Conservation (phyloP, 176 grass and related monocot species). For the Carex myosuroides region DNA sequence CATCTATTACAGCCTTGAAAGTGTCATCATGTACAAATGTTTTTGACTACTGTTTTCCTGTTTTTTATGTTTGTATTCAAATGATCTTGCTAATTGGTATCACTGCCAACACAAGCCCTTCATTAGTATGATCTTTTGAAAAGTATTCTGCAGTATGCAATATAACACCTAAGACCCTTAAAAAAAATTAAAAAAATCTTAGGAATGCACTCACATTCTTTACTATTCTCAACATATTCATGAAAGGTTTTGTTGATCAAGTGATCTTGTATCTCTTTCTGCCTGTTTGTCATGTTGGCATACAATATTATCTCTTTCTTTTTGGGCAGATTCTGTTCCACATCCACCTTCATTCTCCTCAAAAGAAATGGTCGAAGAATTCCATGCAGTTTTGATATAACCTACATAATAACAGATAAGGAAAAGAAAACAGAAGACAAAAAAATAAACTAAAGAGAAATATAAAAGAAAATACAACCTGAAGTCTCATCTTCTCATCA, state of each 20-base stretch:
- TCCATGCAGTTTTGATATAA: constrained; percentile 71
- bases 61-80: background rate
- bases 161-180: background rate
- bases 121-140: background rate
- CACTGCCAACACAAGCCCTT: background rate
- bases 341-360: constrained; percentile 91
- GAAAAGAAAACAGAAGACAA: background rate
- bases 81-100: background rate
- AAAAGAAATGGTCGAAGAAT: constrained; percentile 96
- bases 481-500: constrained; percentile 74
- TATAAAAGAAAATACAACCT: constrained; percentile 33
- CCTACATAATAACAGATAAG: constrained; percentile 18
- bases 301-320: constrained; percentile 99
- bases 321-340: constrained; percentile 79
- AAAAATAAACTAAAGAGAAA: background rate
- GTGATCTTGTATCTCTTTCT: constrained; percentile 81
- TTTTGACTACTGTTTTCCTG: background rate
- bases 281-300: constrained; percentile 87
- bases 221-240: constrained; percentile 48
- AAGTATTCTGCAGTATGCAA: background rate
- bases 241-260: constrained; percentile 76
- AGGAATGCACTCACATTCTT: constrained; percentile 43
- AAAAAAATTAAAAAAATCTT: background rate
- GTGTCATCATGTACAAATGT: background rate
- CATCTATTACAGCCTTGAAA: background rate